Conservation (phyloP, 495 filamentous ascomycete genomes). For the Mycothermus thermophilus region DNA sequence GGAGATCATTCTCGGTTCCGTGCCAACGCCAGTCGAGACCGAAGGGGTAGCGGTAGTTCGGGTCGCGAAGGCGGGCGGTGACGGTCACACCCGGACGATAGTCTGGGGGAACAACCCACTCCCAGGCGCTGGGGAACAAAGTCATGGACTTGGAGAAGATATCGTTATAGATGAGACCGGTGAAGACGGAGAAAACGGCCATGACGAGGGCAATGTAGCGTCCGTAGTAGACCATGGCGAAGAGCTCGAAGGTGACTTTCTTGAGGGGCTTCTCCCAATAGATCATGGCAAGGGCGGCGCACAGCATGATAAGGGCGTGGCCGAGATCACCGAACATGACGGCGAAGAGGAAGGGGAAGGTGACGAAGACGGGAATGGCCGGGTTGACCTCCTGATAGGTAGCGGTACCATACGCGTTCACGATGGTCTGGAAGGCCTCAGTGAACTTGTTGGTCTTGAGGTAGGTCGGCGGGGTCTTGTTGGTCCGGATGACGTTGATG, state of each 20-base stretch:
- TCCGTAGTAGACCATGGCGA: constrained; percentile 96
- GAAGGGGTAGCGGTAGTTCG: constrained; percentile 73
- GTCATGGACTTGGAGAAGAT: constrained; percentile 86
- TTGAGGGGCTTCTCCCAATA: constrained; percentile 85
- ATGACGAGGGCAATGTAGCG: constrained; percentile 98
- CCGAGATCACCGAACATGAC: constrained; percentile 99
- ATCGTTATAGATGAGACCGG: constrained; percentile 95
- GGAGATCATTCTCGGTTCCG: constrained; percentile 77
- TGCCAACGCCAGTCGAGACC: constrained; percentile 97
- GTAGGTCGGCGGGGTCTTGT: constrained; percentile 93
- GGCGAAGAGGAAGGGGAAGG: constrained; percentile 95
- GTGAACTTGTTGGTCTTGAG: constrained; percentile 97
- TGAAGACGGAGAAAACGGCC: constrained; percentile 93
- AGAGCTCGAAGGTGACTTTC: constrained; percentile 85
- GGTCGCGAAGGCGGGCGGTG: constrained; percentile 41
- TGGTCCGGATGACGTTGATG: constrained; percentile 90
- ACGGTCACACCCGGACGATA: constrained; percentile 47
- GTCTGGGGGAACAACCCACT: constrained; percentile 53
- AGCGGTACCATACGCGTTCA: constrained; percentile 93
- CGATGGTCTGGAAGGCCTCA: constrained; percentile 94
- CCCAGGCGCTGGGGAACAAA: constrained; percentile 78
- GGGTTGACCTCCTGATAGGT: constrained; percentile 98
- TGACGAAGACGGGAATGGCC: constrained; percentile 83
- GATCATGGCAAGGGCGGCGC: constrained; percentile 77
- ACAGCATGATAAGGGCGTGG: constrained; percentile 75